These are phyloP conservation scores for Azolla pinnata DNA, from an alignment of 75 land plant genomes.

Conservation along the genomic window DNA sequence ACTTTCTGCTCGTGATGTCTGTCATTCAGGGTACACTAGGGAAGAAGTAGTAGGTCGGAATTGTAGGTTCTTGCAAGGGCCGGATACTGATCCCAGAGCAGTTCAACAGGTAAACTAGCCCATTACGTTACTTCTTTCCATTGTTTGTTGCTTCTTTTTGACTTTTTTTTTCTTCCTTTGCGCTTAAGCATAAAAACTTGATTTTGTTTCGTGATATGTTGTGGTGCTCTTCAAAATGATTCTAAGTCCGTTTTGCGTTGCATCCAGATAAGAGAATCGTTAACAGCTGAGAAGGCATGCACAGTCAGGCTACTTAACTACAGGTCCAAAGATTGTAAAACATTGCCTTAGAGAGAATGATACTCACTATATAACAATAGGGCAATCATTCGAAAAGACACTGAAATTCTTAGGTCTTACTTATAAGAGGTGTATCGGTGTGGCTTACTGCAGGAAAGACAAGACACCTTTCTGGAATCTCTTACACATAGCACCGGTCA, in stretches of 20 bases:
- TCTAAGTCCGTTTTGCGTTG: neutral
- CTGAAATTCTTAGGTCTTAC: neutral
- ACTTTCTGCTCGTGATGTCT: no score
- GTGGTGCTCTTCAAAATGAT: neutral
- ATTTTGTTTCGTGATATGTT: neutral
- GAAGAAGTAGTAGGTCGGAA: constrained; percentile 68
- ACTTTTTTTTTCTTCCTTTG: neutral
- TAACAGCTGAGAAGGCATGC: constrained; percentile 41
- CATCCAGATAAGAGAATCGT: constrained; percentile 51
- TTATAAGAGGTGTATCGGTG: no score
- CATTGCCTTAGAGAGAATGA: neutral
- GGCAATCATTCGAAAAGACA: neutral
- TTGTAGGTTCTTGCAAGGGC: constrained; percentile 57
- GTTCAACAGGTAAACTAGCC: constrained; percentile 28
- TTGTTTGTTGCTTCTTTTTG: neutral
- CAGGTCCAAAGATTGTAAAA: constrained; percentile 32
- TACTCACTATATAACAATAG: neutral
- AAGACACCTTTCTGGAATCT: constrained; percentile 63
- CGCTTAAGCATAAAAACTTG: neutral
- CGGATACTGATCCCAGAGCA: constrained; percentile 41
- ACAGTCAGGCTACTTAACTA: constrained; percentile 76
- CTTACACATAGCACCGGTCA: constrained; percentile 67
- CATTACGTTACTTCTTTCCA: neutral
- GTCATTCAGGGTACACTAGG: constrained; percentile 51
- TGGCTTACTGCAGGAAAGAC: constrained; percentile 53